Conservation (phyloP, 2,329 filamentous ascomycete genomes). For the Penicillium brasilianum region DNA sequence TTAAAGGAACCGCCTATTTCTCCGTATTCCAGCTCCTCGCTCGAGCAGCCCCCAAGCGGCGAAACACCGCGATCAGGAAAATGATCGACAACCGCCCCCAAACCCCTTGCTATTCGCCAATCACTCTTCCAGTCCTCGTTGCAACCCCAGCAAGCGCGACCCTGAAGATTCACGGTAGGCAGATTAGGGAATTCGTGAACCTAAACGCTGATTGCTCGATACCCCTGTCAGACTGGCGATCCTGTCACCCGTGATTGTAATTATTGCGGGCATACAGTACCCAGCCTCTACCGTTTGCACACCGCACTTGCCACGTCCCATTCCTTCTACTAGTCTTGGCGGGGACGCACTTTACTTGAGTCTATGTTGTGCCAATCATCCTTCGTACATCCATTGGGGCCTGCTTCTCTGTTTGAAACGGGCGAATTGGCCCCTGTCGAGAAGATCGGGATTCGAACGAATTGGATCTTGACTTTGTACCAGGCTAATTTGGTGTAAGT, state of each 20-base stretch:
- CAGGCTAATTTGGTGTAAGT: neutral
- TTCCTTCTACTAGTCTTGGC: neutral
- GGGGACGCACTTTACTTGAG: neutral
- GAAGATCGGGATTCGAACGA: neutral
- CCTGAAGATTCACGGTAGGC: constrained; percentile 13
- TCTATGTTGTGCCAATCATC: neutral
- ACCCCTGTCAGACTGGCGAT: constrained; percentile 6
- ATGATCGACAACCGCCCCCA: constrained; percentile 17
- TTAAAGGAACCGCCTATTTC: neutral
- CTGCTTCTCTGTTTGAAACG: neutral
- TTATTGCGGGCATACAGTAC: constrained; percentile 3
- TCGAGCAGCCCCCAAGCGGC: neutral
- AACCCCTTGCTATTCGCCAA: constrained; percentile 4
- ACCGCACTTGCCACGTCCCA: neutral
- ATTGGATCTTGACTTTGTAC: neutral
- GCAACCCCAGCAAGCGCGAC: constrained; percentile 7
- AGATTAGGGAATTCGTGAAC: neutral
- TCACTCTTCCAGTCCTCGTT: constrained; percentile 10
- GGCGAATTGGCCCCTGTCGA: neutral
- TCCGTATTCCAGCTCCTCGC: neutral
- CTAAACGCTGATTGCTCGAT: constrained; percentile 10
- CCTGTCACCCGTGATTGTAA: constrained; percentile 8
- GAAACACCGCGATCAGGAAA: constrained; percentile 1
- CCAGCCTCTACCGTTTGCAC: neutral
- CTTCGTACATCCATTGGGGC: neutral